phyloP scores from a whole-genome alignment of 768 basidiomycete genomes.

The Macrolepiota albuminosa region DNA sequence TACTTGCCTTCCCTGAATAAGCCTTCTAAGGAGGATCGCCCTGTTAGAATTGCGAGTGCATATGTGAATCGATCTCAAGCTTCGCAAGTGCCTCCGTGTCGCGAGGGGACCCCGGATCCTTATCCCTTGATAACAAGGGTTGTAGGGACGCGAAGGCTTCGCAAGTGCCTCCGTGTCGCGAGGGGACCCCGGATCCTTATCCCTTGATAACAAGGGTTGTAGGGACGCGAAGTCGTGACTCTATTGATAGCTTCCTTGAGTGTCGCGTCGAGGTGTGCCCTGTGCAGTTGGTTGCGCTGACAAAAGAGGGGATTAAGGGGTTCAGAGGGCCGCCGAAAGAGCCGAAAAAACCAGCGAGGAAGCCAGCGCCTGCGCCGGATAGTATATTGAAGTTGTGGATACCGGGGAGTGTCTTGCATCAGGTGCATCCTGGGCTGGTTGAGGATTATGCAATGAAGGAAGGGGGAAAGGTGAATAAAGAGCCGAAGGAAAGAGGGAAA shows the following conservation, averaged over 20 bases:
- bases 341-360: conserved; percentile 13
- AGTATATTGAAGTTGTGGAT: conserved; percentile 55
- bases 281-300: background rate
- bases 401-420: conserved; percentile 52
- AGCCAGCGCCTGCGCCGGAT: conserved; percentile 34
- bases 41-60: background rate
- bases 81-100: background rate
- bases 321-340: background rate
- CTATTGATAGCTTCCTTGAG: background rate
- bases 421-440: conserved; percentile 48
- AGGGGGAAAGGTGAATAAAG: background rate
- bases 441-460: conserved; percentile 35
- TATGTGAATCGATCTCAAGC: background rate
- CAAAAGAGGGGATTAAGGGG: background rate
- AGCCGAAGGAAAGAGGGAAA: background rate
- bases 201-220: background rate
- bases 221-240: background rate
- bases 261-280: background rate
- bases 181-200: background rate
- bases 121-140: background rate
- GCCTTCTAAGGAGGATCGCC: background rate
- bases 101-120: background rate
- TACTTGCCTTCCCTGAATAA: background rate
- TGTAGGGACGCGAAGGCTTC: no score
- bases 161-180: background rate